A percentile compares a stretch with the other conserved stretches of the same genome.
phyloP scores from a whole-genome alignment of 2,329 filamentous ascomycete genomes.

The Xylariomycetidae sp. region DNA sequence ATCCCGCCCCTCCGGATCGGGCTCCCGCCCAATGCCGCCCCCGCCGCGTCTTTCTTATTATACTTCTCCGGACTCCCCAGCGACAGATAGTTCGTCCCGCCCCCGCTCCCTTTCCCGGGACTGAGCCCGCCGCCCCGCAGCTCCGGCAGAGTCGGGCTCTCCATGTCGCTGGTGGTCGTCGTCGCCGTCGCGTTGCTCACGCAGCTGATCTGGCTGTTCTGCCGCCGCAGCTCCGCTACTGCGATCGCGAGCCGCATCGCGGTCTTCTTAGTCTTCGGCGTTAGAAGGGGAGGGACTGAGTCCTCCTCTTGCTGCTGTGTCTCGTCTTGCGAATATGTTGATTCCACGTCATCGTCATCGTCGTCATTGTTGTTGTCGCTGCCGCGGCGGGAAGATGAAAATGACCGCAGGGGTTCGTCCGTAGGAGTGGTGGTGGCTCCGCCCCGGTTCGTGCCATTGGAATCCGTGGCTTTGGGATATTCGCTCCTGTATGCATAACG shows the following conservation, averaged over 20 bases:
- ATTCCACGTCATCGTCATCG: neutral
- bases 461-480: too few species aligned
- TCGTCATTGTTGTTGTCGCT: neutral
- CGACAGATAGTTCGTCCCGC: slow-evolving; percentile 43
- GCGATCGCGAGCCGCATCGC: slow-evolving; percentile 33
- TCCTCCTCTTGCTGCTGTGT: too few species aligned
- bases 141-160: slow-evolving; percentile 35
- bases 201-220: slow-evolving; percentile 50
- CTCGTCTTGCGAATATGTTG: neutral
- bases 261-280: slow-evolving; percentile 4
- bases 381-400: too few species aligned
- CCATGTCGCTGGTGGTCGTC: slow-evolving; percentile 15
- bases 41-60: neutral
- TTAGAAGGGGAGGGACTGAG: too few species aligned
- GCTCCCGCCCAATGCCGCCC: neutral
- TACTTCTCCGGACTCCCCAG: slow-evolving; percentile 27
- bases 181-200: slow-evolving; percentile 29
- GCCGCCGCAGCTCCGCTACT: slow-evolving; percentile 49
- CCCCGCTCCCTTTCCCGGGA: slow-evolving; percentile 29
- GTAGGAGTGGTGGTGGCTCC: too few species aligned
- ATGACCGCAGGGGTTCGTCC: too few species aligned
- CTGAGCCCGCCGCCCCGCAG: slow-evolving; percentile 35
- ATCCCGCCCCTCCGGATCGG: slow-evolving; percentile 1
- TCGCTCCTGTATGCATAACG: too few species aligned
- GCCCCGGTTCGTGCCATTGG: too few species aligned